Conservation (phyloP, 1,284 basidiomycete genomes). For the Hypsizygus ulmarius region DNA sequence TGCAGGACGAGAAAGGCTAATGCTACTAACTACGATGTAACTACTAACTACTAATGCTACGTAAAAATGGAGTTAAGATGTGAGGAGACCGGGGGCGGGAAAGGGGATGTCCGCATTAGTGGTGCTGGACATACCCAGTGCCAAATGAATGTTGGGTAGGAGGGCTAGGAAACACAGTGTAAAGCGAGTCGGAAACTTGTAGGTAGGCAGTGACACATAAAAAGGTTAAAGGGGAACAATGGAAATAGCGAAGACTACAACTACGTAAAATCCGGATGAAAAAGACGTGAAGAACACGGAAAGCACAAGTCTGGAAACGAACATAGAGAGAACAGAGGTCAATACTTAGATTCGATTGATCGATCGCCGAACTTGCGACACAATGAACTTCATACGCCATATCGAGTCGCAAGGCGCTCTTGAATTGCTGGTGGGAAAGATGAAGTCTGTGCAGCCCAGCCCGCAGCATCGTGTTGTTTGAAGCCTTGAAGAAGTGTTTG, state of each 20-base stretch:
- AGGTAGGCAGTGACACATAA: conserved; percentile 14
- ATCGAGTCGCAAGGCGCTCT: conserved; percentile 71
- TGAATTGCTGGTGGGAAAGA: conserved; percentile 78
- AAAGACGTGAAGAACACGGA: conserved; percentile 30
- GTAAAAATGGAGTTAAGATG: conserved; percentile 33
- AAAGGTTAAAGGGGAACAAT: conserved; percentile 14
- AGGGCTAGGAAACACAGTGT: conserved; percentile 15
- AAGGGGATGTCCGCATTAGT: conserved; percentile 7
- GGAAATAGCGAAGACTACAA: conserved; percentile 30
- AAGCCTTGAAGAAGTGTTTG: conserved; percentile 79
- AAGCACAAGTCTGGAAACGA: conserved; percentile 12
- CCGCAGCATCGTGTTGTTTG: conserved; percentile 77
- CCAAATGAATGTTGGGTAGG: conserved; percentile 11
- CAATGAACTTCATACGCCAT: conserved; percentile 56
- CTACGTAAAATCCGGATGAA: conserved; percentile 47
- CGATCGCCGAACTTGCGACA: background rate
- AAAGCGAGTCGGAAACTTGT: conserved; percentile 11
- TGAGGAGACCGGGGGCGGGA: conserved; percentile 14
- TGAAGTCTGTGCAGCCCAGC: conserved; percentile 75
- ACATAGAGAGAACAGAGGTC: conserved; percentile 1
- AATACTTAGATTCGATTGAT: background rate
- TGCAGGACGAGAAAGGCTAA: conserved; percentile 44
- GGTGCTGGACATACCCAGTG: background rate
- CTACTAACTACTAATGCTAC: conserved; percentile 56
- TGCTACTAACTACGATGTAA: conserved; percentile 47